These are phyloP conservation scores for Diaporthe aspalathi DNA, from an alignment of 2,329 filamentous ascomycete genomes.

Conservation along the genomic window DNA sequence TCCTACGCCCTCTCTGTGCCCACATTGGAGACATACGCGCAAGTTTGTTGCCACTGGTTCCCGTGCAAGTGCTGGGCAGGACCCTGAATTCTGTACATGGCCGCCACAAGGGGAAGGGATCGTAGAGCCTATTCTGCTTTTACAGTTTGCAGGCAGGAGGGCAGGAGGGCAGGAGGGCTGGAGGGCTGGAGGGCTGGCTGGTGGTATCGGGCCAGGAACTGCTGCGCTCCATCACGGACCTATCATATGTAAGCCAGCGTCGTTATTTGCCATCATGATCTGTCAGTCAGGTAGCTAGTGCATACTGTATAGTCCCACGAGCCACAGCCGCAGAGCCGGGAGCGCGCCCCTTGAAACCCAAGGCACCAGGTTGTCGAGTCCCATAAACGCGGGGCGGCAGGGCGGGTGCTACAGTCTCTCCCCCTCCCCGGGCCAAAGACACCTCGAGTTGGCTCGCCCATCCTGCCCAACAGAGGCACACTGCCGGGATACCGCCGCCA, in stretches of 20 bases:
- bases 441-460: background rate
- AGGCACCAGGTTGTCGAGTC: slow-evolving; percentile 1
- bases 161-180: too few species aligned
- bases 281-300: too few species aligned
- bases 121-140: slow-evolving; percentile 7
- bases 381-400: slow-evolving; percentile 10
- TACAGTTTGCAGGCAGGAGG: slow-evolving; percentile 22
- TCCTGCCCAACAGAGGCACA: background rate
- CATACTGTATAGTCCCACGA: background rate
- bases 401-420: background rate
- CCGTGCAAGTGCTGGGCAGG: background rate
- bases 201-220: slow-evolving; percentile 14
- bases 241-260: too few species aligned
- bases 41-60: slow-evolving; percentile 18
- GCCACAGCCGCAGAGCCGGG: background rate
- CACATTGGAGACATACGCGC: background rate
- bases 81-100: slow-evolving; percentile 5
- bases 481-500: slow-evolving; percentile 24
- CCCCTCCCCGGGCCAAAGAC: background rate
- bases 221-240: too few species aligned
- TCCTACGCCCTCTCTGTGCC: background rate
- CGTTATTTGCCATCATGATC: slow-evolving; percentile 4
- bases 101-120: background rate
- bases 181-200: too few species aligned
- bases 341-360: background rate